A percentile compares a stretch with the other conserved stretches of the same genome.
Conservation (phyloP, 129 eudicot species). For the Pittosporum tobira region DNA sequence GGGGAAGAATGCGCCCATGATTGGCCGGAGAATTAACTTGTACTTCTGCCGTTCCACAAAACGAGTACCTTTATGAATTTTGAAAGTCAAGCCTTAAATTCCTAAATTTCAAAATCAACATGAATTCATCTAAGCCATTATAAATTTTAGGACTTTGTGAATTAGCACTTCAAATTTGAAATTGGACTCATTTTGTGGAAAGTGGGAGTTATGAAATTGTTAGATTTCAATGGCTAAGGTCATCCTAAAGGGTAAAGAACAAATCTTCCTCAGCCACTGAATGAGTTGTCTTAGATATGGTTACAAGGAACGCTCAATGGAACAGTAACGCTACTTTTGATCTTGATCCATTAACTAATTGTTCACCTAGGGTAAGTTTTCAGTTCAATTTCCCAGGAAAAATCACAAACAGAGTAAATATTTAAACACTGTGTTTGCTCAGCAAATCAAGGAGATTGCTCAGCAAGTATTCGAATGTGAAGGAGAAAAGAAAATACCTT, state of each 20-base stretch:
- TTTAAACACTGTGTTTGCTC: not conserved
- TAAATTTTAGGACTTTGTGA: too few relatives aligned
- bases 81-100: too few relatives aligned
- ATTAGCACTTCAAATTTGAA: too few relatives aligned
- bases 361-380: not conserved
- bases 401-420: not conserved
- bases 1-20: not conserved
- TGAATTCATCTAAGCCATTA: not conserved
- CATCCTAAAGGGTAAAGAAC: not conserved
- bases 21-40: not conserved
- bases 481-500: constrained; percentile 46
- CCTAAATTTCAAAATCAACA: too few relatives aligned
- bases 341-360: too few relatives aligned
- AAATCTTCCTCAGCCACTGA: not conserved
- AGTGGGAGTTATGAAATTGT: not conserved
- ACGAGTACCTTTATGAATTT: too few relatives aligned
- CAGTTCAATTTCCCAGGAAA: not conserved
- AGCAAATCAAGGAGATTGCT: not conserved
- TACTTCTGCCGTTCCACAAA: too few relatives aligned
- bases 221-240: not conserved
- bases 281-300: not conserved
- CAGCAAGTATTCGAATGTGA: not conserved
- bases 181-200: too few relatives aligned
- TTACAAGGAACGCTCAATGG: too few relatives aligned
- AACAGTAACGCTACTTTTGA: too few relatives aligned